Evolutionary conservation across 768 basidiomycete species (phyloP), one percentile per base, ranked within the genome.

Genomic region (Rubroboletus satanas): DNA sequence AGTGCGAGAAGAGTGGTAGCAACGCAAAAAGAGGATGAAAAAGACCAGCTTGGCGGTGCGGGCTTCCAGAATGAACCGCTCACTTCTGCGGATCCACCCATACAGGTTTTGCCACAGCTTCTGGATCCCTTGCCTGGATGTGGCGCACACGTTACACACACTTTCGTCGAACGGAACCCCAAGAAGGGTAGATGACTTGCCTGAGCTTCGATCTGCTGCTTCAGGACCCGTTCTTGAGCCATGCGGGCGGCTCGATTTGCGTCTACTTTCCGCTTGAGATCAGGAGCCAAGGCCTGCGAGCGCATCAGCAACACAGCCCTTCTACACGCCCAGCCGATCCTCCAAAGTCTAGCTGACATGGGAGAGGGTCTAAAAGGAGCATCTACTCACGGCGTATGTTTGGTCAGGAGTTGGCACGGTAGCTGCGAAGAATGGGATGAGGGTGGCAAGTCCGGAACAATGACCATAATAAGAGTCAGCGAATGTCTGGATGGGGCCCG

Each of bases 211-310:
- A 76, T 72, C 62, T 80, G 79, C 61, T 76, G 77, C 65, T 76
- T 77, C 65, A 77, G 75, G 54, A 78, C 79, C 45, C 74, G 74
- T 72, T 86, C 86, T 65, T 78, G 74, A 4, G 78, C 77, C 11
- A 78, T 60, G 31, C 86, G 77, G 8, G 78, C 71, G 15, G 77
- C 77, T 35, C 82, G 78, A 52, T 77, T 74, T 3, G 79, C 79
- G 60, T 88, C 86, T 17, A 87, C 85, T 61, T 80, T 81, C 45
- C 80, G 77, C 60, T 76, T 78, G 57, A 87, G 67, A 71, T 84
- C 83, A 58, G 86, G 85, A 21, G 85, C 77, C 76, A 88, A 75
- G 66, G 76, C 73, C 85, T 87, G 57, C 26, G 52, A 37, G 51
- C 38, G 29, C 29, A 49, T 51, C 38, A 61, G 50, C 14, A 29